phyloP scores from a whole-genome alignment of 75 land plant species.

The Azolla pinnata region DNA sequence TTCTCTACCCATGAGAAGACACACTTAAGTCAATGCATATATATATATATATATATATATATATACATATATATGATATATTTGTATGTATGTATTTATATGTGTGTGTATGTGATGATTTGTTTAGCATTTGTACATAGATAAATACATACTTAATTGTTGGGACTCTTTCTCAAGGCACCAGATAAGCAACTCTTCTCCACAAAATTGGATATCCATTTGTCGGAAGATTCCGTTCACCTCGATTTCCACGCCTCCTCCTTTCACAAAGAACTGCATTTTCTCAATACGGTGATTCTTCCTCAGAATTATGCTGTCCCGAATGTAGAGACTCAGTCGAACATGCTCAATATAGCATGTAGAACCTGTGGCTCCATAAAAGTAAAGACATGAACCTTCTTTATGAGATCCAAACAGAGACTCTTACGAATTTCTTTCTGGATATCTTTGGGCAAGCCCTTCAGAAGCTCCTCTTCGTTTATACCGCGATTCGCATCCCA shows the following conservation, averaged over 20 bases:
- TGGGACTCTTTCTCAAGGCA: slow-evolving; percentile 41
- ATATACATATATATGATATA: background rate
- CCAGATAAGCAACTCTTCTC: slow-evolving; percentile 90
- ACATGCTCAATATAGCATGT: slow-evolving; percentile 71
- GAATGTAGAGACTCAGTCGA: slow-evolving; percentile 55
- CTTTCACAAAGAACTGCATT: slow-evolving; percentile 82
- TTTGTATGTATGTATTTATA: background rate
- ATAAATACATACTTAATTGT: background rate
- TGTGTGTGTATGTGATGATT: too few species aligned
- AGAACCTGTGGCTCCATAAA: slow-evolving; percentile 58
- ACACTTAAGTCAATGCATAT: background rate
- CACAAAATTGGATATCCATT: slow-evolving; percentile 61
- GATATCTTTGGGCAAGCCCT: slow-evolving; percentile 60
- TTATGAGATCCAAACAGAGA: slow-evolving; percentile 47
- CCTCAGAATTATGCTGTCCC: slow-evolving; percentile 47
- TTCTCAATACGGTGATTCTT: slow-evolving; percentile 45
- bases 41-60: background rate
- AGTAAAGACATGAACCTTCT: slow-evolving; percentile 62
- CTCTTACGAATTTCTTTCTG: slow-evolving; percentile 55
- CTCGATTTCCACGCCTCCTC: slow-evolving; percentile 3
- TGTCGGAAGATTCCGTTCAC: background rate
- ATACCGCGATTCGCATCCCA: slow-evolving; percentile 76
- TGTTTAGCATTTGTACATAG: too few species aligned
- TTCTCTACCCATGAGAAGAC: background rate
- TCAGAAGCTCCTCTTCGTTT: slow-evolving; percentile 53